Conservation (phyloP, 2,329 filamentous ascomycete genomes). For the Acephala macrosclerotiorum region DNA sequence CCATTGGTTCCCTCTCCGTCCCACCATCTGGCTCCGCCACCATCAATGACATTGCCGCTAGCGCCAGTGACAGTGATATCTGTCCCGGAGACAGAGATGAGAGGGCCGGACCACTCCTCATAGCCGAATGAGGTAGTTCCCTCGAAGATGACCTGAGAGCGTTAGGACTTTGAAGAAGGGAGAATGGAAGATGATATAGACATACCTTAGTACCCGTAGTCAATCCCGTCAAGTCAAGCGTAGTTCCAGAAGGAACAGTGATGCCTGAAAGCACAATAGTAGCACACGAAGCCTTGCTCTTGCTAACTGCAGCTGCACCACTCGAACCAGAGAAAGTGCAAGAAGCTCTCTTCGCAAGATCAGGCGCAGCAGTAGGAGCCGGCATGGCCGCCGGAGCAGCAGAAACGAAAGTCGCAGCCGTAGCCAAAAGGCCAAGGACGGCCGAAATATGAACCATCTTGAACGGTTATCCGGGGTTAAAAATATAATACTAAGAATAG, state of each 20-base stretch:
- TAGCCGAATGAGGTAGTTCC: slow-evolving; percentile 73
- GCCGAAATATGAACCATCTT: slow-evolving; percentile 39
- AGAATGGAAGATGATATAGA: neutral
- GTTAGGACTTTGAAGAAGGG: neutral
- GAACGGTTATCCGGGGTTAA: neutral
- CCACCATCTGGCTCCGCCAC: slow-evolving; percentile 53
- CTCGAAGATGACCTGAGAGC: slow-evolving; percentile 60
- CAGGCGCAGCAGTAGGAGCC: slow-evolving; percentile 36
- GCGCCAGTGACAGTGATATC: slow-evolving; percentile 37
- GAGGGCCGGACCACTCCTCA: slow-evolving; percentile 69
- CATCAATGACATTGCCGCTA: slow-evolving; percentile 54
- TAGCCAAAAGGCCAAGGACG: slow-evolving; percentile 31
- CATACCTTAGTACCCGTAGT: slow-evolving; percentile 52
- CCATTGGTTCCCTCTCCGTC: slow-evolving; percentile 64
- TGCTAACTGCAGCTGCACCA: slow-evolving; percentile 52
- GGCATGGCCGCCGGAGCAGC: slow-evolving; percentile 29
- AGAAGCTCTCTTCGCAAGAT: slow-evolving; percentile 35
- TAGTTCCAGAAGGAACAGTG: slow-evolving; percentile 65
- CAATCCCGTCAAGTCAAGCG: slow-evolving; percentile 64
- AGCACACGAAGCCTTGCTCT: slow-evolving; percentile 59
- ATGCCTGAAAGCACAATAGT: slow-evolving; percentile 61
- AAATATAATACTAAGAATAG: neutral
- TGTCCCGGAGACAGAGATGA: slow-evolving; percentile 53
- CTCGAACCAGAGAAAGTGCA: slow-evolving; percentile 58
- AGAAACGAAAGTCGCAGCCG: slow-evolving; percentile 25